Conservation (phyloP, 1,284 basidiomycete genomes). For the Trichosporon ovoides region DNA sequence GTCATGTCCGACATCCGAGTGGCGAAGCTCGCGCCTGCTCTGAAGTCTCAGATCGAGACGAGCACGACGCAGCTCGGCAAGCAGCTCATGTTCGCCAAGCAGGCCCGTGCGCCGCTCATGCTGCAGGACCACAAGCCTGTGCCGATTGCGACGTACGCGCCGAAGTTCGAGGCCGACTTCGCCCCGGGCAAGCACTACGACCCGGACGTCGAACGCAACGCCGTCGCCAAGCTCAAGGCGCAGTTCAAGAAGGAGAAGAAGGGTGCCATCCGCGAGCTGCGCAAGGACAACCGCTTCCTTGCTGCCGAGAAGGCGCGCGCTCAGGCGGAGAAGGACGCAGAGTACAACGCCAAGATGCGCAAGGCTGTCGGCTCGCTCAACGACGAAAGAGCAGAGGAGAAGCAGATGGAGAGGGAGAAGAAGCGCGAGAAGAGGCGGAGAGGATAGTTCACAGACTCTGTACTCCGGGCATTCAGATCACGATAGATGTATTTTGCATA, state of each 20-base stretch:
- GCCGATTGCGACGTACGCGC: constrained; percentile 85
- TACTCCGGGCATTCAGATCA: background rate
- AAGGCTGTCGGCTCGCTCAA: constrained; percentile 76
- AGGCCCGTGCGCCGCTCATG: constrained; percentile 69
- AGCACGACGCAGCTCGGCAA: constrained; percentile 55
- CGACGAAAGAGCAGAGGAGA: constrained; percentile 90
- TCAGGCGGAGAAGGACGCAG: constrained; percentile 73
- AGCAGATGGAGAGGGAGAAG: constrained; percentile 74
- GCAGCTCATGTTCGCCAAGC: constrained; percentile 66
- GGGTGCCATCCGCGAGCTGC: constrained; percentile 91
- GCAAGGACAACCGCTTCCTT: constrained; percentile 92
- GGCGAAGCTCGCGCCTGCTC: constrained; percentile 52
- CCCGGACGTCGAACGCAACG: constrained; percentile 87
- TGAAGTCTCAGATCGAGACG: constrained; percentile 55
- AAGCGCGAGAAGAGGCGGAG: constrained; percentile 63
- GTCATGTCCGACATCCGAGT: constrained; percentile 58
- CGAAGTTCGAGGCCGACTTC: constrained; percentile 83
- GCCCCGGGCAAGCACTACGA: constrained; percentile 72
- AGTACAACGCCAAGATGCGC: constrained; percentile 74
- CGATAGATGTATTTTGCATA: constrained; percentile 2
- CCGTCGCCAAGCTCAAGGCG: constrained; percentile 74
- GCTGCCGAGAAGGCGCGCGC: constrained; percentile 78
- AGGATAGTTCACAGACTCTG: constrained; percentile 3
- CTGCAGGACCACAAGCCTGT: constrained; percentile 95
- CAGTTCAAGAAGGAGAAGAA: constrained; percentile 95